Percentiles rank a stretch among this genome's conserved stretches.
These are phyloP conservation scores for Boletales sp. DNA, from an alignment of 768 basidiomycete genomes.

Conservation along the genomic window DNA sequence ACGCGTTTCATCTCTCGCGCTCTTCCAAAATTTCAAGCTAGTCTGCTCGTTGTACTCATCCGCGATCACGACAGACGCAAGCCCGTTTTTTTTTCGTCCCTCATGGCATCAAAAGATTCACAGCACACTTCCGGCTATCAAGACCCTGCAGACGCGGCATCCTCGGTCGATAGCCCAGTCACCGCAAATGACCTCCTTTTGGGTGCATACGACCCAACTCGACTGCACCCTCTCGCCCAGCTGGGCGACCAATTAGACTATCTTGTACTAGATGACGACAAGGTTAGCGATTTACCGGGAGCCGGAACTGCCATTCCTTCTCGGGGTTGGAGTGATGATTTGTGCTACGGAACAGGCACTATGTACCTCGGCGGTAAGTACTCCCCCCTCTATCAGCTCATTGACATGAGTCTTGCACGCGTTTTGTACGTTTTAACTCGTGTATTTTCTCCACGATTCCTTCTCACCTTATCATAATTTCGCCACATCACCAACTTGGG, in stretches of 20 bases:
- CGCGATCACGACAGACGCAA: slow-evolving; percentile 13
- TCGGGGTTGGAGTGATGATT: slow-evolving; percentile 97
- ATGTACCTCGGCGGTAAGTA: slow-evolving; percentile 95
- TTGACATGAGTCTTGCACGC: slow-evolving; percentile 41
- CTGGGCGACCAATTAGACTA: slow-evolving; percentile 94
- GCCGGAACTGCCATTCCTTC: slow-evolving; percentile 88
- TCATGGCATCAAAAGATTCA: slow-evolving; percentile 29
- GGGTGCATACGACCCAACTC: slow-evolving; percentile 86
- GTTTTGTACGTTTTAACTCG: slow-evolving; percentile 43
- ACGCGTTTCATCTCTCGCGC: slow-evolving; percentile 20
- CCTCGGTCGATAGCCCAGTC: slow-evolving; percentile 51
- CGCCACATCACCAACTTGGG: slow-evolving; percentile 53
- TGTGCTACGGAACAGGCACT: slow-evolving; percentile 98
- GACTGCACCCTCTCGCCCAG: slow-evolving; percentile 90
- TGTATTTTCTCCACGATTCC: slow-evolving; percentile 44
- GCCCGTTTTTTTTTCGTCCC: not conserved
- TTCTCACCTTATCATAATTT: slow-evolving; percentile 69
- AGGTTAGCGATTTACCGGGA: slow-evolving; percentile 87
- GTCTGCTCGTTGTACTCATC: slow-evolving; percentile 16
- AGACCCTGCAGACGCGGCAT: slow-evolving; percentile 41
- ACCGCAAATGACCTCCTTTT: slow-evolving; percentile 86
- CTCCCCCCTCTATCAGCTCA: slow-evolving; percentile 55
- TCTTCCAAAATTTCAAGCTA: slow-evolving; percentile 27
- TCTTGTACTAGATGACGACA: slow-evolving; percentile 93
- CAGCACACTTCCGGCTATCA: slow-evolving; percentile 38